Evolutionary conservation across 2,329 filamentous ascomycete species (phyloP), one percentile per base, ranked within the genome.

Genomic region (Phaeophleospora eucalypticola): DNA sequence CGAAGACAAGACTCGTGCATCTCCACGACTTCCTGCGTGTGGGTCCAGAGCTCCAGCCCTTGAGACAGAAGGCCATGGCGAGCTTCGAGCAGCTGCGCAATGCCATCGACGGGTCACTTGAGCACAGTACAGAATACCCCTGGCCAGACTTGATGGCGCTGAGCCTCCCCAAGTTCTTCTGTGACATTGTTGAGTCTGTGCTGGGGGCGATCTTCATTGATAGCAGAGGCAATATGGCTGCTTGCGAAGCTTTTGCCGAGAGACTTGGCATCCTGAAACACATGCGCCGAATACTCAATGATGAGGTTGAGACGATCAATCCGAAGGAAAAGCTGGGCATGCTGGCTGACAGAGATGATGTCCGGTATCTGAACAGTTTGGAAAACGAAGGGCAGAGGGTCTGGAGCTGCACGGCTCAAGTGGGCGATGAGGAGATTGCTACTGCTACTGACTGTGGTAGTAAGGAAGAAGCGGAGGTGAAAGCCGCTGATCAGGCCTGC

Each of bases 191-290:
- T 8, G 91, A 97, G 69, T 80, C 81, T 24, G 64, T 94, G 0
- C 67, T 97, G 0, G 91, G 87, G 0, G 90, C 89, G 0, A 76
- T 96, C 0, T 96, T 86, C 73, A 72, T 95, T 16, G 93, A 97
- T 64, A 86, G 76, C 0, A 56, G 76, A 0, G 86, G 85, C 0
- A 75, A 78, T 1, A 62, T 88, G 12, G 70, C 70, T 0, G 65
- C 63, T 0, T 94, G 88, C 58, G 71, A 76, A 41, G 60, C 43
- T 0, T 74, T 96, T 32, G 64, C 88, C 0, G 74, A 79, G 36
- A 69, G 71, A 0, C 69, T 89, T 3, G 88, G 88, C 0, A 72
- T 96, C 3, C 54, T 89, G 33, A 63, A 68, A 0, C 80, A 81
- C 53, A 65, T 95, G 48, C 69, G 78, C 0, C 75, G 82, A 2